Evolutionary conservation across 176 grass and related monocot genomes (phyloP).

Genomic region (Triticum turgidum): DNA sequence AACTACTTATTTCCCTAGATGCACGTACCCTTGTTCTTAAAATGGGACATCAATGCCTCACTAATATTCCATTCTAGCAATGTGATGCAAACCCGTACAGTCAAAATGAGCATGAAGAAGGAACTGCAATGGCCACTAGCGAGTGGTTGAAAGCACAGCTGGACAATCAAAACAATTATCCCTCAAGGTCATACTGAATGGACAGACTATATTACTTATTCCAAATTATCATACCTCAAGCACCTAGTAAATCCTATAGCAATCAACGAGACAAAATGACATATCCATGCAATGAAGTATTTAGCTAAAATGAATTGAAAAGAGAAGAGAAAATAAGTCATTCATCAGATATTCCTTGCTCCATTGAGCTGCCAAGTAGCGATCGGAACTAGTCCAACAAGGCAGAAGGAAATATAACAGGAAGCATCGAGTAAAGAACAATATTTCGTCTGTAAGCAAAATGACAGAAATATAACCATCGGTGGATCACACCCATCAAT

Average conservation of each 20-base stretch:
- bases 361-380: not conserved
- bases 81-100: not conserved
- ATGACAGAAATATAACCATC: not conserved
- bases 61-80: constrained; percentile 10
- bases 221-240: not conserved
- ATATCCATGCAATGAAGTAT: too few relatives aligned
- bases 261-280: not conserved
- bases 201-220: not conserved
- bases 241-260: not conserved
- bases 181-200: constrained; percentile 11
- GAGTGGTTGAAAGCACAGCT: not conserved
- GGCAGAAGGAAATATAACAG: not conserved
- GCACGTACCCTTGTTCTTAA: constrained; percentile 10
- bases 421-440: not conserved
- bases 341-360: not conserved
- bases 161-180: constrained; percentile 3
- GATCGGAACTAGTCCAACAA: not conserved
- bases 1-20: not conserved
- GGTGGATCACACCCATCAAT: not conserved
- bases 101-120: constrained; percentile 1
- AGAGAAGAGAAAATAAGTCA: not conserved
- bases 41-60: constrained; percentile 11
- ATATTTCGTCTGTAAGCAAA: not conserved
- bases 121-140: not conserved
- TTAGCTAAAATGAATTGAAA: not conserved